A percentile compares a stretch with the other conserved stretches of the same genome.
Conservation (phyloP, 495 filamentous ascomycete species). For the Aspergillus mulundensis region DNA sequence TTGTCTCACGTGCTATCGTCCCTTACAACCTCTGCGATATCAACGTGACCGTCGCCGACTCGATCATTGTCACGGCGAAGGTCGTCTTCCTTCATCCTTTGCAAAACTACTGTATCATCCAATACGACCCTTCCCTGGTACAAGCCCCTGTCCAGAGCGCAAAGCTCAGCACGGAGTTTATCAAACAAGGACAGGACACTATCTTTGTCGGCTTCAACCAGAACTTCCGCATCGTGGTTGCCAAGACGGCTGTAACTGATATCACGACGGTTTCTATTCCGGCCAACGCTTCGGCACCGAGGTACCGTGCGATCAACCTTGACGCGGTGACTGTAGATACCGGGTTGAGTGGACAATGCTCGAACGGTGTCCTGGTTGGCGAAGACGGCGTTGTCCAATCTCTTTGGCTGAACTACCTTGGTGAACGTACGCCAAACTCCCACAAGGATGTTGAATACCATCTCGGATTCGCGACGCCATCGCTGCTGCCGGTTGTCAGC, state of each 20-base stretch:
- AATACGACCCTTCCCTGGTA: conserved; percentile 90
- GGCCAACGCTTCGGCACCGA: conserved; percentile 82
- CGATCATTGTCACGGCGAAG: conserved; percentile 87
- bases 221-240: conserved; percentile 87
- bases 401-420: conserved; percentile 93
- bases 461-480: conserved; percentile 85
- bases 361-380: conserved; percentile 86
- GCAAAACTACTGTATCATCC: conserved; percentile 93
- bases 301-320: conserved; percentile 92
- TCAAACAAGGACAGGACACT: conserved; percentile 86
- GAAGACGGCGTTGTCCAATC: conserved; percentile 91
- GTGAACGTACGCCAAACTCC: conserved; percentile 72
- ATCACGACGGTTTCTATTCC: conserved; percentile 97
- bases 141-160: conserved; percentile 90
- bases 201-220: conserved; percentile 98
- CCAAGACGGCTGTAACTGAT: conserved; percentile 92
- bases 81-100: conserved; percentile 97
- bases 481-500: conserved; percentile 75
- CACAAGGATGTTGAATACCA: conserved; percentile 96
- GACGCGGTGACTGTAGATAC: conserved; percentile 98
- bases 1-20: conserved; percentile 88
- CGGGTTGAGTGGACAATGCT: conserved; percentile 81
- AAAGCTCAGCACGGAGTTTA: conserved; percentile 69
- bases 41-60: conserved; percentile 89
- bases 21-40: conserved; percentile 97